Conservation (phyloP, 2,329 filamentous ascomycete species). For the Tolypocladium inflatum region DNA sequence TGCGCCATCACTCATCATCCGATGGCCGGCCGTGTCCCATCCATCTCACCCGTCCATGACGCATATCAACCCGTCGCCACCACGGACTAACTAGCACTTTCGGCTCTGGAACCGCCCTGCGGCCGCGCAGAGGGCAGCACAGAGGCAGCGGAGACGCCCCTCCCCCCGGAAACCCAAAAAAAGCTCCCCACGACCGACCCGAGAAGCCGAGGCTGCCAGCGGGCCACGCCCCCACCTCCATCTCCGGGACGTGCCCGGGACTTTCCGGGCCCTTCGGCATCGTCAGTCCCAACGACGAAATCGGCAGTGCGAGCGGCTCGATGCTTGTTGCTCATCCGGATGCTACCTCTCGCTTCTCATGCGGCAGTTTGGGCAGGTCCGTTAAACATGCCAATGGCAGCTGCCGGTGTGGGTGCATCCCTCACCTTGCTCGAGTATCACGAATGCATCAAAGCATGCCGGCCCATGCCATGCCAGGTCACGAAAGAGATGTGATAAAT, state of each 20-base stretch:
- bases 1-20: neutral
- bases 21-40: neutral
- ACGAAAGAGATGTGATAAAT: no score
- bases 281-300: neutral
- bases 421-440: no score
- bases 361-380: neutral
- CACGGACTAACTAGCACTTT: no score
- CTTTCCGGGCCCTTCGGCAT: neutral
- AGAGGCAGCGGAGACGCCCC: neutral
- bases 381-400: no score
- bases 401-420: no score
- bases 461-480: no score
- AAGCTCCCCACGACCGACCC: constrained; percentile 14
- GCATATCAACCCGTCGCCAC: neutral
- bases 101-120: neutral
- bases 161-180: neutral
- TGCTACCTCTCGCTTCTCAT: no score
- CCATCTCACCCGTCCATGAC: neutral
- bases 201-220: constrained; percentile 15
- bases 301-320: neutral
- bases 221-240: neutral
- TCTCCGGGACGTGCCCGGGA: neutral
- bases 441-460: no score
- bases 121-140: neutral
- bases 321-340: neutral